Base-by-base conservation (phyloP, 2,329 filamentous ascomycete species). In the Neofusicoccum ribis region DNA sequence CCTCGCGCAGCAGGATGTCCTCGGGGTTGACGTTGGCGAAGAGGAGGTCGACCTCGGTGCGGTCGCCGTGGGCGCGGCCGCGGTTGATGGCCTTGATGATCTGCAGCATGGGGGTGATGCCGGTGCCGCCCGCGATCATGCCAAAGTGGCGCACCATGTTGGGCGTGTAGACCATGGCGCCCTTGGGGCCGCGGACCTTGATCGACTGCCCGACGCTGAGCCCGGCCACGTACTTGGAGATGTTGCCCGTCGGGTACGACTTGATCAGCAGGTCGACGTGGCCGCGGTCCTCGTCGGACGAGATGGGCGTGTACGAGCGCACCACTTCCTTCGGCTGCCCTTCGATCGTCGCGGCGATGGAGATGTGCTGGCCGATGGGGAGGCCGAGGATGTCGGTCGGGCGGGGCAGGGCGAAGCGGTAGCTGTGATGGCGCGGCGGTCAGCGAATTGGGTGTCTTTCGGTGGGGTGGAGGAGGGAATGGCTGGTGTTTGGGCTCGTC, bases 351-450 rank as follows among this genome's bases (percentile, higher is more conserved):
- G 75, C 94, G 71, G 91, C 92, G 76, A 99, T 92, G 68, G 94
- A 97, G 81, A 99, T 97, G 84, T 99, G 95, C 83, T 99, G 95
- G 76, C 95, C 95, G 82, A 98, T 98, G 70, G 95, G 94, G 49
- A 98, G 91, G 75, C 95, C 95, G 74, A 98, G 91, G 78, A 97
- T 92, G 71, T 91, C 87, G 72, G 84, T 89, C 46, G 89, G 82
- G 60, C 85, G 85, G 65, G 93, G 93, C 46, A 99, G 91, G 69
- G 86, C 85, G 83, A 98, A 97, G 75, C 95, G 93, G 85, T 98
- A 99, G 83, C 90, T 92, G 67, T 6, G 27, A 31, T 31, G 27
- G 27, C 27, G 27, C 27, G 27, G 27, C 27, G 27, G 27, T 31
- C 27, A 31, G 27, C 27, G 27, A 6, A 31, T 31, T 31, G 27